Base-by-base conservation (phyloP, 1,139 yeast species). In the Taphrina populina region DNA sequence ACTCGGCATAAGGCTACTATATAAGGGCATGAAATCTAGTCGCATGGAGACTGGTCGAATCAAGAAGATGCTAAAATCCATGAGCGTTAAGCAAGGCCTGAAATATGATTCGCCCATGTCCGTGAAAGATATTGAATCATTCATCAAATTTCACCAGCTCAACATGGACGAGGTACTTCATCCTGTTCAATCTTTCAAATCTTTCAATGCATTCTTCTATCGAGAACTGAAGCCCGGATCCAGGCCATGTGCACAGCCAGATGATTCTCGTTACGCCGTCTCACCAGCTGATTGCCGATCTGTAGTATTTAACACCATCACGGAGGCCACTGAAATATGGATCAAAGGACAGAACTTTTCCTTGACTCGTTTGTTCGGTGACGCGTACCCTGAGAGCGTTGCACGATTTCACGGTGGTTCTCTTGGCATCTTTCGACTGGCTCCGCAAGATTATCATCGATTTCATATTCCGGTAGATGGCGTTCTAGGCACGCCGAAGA, bases 381-480 rank as follows among this genome's bases (percentile, higher is more conserved):
- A 78, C 4, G 78, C 79, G 49, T 79, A 79, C 61, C 73, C 78
- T 35, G 73, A 74, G 15, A 66, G 76, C 24, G 82, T 77, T 20
- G 70, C 72, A 8, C 67, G 74, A 1, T 78, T 73, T 62, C 76
- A 76, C 45, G 71, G 78, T 33, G 82, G 90, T 44, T 73, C 87
- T 0, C 69, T 90, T 53, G 92, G 86, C 0, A 79, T 90, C 3
- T 90, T 90, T 69, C 73, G 98, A 59, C 72, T 92, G 46, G 97
- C 98, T 0, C 98, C 98, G 0, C 98, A 92, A 68, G 98, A 92
- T 67, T 92, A 92, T 66, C 98, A 92, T 68, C 73, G 98, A 40
- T 90, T 92, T 70, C 98, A 92, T 67, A 77, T 82, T 11, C 96
- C 97, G 0, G 90, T 90, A 1, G 78, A 78, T 59, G 97, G 96